Percentiles rank a stretch among this genome's conserved stretches.
These are phyloP conservation scores for Blastobotrys raffinosifermentans DNA, from an alignment of 1,139 yeast genomes.

Conservation along the genomic window DNA sequence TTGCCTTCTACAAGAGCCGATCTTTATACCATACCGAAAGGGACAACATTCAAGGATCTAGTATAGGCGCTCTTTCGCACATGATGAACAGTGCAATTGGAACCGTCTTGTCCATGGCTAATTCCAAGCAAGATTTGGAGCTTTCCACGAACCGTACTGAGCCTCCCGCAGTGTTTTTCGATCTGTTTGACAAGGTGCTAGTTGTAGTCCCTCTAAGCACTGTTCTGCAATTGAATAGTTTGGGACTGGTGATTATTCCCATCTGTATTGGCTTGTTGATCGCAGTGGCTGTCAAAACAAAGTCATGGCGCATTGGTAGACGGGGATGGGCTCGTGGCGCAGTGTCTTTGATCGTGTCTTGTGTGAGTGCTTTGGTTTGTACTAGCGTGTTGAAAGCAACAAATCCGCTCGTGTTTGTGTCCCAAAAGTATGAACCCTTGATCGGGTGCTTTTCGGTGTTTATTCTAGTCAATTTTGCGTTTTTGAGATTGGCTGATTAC, in stretches of 20 bases:
- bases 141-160: no score
- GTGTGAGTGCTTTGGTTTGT: conserved; percentile 35
- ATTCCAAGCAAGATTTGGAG: conserved; percentile 30
- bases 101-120: conserved; percentile 41
- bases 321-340: conserved; percentile 53
- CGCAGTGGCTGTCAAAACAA: conserved; percentile 41
- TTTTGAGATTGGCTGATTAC: conserved; percentile 48
- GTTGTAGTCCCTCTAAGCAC: conserved; percentile 47
- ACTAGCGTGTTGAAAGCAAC: conserved; percentile 34
- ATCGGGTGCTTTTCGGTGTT: conserved; percentile 42
- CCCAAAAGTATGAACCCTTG: conserved; percentile 47
- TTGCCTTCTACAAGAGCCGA: conserved; percentile 70
- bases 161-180: conserved; percentile 60
- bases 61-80: conserved; percentile 68
- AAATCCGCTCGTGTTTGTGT: conserved; percentile 58
- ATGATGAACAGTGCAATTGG: conserved; percentile 72
- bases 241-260: conserved; percentile 51
- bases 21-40: conserved; percentile 73
- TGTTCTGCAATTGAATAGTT: conserved; percentile 44
- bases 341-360: conserved; percentile 44
- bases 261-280: conserved; percentile 45
- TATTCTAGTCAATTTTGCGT: conserved; percentile 48
- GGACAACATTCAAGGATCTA: conserved; percentile 62
- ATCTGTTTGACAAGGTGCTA: conserved; percentile 51
- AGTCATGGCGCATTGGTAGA: conserved; percentile 41